phyloP scores from a whole-genome alignment of 345 rosid genomes.

The Raphanus sativus region DNA sequence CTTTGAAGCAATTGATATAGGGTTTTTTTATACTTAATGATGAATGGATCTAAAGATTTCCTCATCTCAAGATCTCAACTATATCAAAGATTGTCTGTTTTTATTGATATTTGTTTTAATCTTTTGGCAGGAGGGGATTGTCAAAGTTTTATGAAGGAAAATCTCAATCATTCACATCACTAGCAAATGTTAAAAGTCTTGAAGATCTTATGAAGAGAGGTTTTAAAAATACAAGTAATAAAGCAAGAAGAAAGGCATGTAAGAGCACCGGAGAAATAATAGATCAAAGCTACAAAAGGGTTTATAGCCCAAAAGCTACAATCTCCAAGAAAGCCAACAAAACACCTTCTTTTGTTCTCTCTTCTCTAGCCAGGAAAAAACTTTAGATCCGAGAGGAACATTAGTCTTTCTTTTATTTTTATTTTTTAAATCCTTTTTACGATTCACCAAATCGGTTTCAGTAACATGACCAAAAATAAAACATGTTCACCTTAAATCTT shows the following conservation, averaged over 20 bases:
- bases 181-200: conserved; percentile 55
- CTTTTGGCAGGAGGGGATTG: conserved; percentile 59
- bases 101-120: conserved; percentile 4
- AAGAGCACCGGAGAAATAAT: conserved; percentile 56
- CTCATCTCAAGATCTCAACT: background rate
- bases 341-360: conserved; percentile 41
- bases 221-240: conserved; percentile 20
- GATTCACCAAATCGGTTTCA: conserved; percentile 32
- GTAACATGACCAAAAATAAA: background rate
- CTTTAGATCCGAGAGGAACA: conserved; percentile 17
- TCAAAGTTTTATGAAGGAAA: conserved; percentile 78
- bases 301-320: conserved; percentile 50
- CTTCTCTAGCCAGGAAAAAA: conserved; percentile 41
- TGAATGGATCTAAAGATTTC: conserved; percentile 6
- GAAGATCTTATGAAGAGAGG: conserved; percentile 66
- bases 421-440: conserved; percentile 21
- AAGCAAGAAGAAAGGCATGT: conserved; percentile 35
- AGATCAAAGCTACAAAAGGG: conserved; percentile 40
- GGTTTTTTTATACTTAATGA: background rate
- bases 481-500: background rate
- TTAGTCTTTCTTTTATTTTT: background rate
- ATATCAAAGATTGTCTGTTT: background rate
- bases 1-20: background rate
- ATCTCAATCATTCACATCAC: conserved; percentile 77
- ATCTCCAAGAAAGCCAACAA: conserved; percentile 58